Base-by-base conservation (phyloP, 495 filamentous ascomycete species). In the Echria macrotheca region DNA sequence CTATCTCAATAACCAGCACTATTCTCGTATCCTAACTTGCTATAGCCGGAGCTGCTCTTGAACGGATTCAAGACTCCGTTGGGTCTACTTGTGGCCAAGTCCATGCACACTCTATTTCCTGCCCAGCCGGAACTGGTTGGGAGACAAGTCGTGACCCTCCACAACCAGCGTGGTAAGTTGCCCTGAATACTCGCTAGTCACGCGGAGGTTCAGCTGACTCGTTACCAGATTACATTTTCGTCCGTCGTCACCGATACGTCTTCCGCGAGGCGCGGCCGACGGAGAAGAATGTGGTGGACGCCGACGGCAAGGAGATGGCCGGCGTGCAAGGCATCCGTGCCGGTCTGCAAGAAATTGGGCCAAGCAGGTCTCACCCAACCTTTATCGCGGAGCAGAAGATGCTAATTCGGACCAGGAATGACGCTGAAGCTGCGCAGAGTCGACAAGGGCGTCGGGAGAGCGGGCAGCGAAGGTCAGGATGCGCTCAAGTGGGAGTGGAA, bases 11-110 rank as follows among this genome's bases (percentile, higher is more conserved):
- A 12, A 22, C 19, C 19, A 4, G 1, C 15, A 0, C 3, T 23
- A 4, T 26, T n/a, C 5, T 22, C 1, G 1, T n/a, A 6, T 19
- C 36, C 57, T 65, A 47, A 66, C 43, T 19, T 5, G 7, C 18
- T 9, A 10, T 21, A 66, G 63, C 93, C 91, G 3, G 93, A 98
- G 67, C 77, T 98, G 32, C 87, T 96, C 40, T 77, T 98, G 28
- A 96, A 96, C 67, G 90, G 91, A 61, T 98, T 98, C 74, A 81
- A 87, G 56, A 98, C 94, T 0, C 89, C 93, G 0, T 73, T 98
- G 8, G 94, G 94, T 64, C 72, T 95, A 4, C 73, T 95, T n/a
- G 89, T 87, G 0, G 93, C 90, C 9, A 83, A 87, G 53, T 73
- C 95, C 1, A 91, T 97, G 75, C 78, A 84, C 51, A 80, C 79